Evolutionary conservation across 345 rosid genomes (phyloP), one percentile per base, ranked within the genome.

Genomic region (Mallotus nudiflorus): DNA sequence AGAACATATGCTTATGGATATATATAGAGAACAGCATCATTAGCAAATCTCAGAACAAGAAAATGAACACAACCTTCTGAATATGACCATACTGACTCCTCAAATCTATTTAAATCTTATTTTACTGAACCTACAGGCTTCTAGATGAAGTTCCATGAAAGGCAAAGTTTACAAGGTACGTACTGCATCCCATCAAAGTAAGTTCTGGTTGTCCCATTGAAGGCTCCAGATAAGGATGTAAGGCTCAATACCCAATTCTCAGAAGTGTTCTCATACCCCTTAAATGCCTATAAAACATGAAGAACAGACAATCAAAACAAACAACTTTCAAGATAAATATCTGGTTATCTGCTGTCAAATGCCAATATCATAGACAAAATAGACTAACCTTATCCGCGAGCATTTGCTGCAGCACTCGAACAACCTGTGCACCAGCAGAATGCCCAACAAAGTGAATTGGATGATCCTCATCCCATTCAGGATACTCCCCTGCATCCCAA

Each of bases 351-450:
- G 22, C 22, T 9, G 55, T n/a, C n/a, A n/a, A n/a, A n/a, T n/a
- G n/a, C n/a, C n/a, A n/a, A 63, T 22, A 54, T 50, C 11, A 62
- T 67, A 57, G 1, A 54, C 45, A n/a, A 73, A 66, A 46, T 22
- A 66, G 19, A 67, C 82, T 25, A 74, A 90, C 98, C 93, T 96
- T 91, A 48, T 92, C 91, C 16, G 95, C 92, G 6, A 96, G 96
- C 98, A 96, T 92, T 88, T 96, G 97, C 81, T 96, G 99, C 95
- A 96, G 68, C 45, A 92, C 89, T 51, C 99, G 98, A 78, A 92
- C 91, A 25, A 96, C 99, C 83, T 92, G 99, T 29, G 97, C 99
- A 66, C 99, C 99, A 3, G 98, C 98, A 0, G 99, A 96, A 75
- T 96, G 99, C 62, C 99, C 97, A 37, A 96, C 95, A 80, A 96